Evolutionary conservation across 2,329 filamentous ascomycete genomes (phyloP), one percentile per base, ranked within the genome.

Genomic region (Fusarium sp.): DNA sequence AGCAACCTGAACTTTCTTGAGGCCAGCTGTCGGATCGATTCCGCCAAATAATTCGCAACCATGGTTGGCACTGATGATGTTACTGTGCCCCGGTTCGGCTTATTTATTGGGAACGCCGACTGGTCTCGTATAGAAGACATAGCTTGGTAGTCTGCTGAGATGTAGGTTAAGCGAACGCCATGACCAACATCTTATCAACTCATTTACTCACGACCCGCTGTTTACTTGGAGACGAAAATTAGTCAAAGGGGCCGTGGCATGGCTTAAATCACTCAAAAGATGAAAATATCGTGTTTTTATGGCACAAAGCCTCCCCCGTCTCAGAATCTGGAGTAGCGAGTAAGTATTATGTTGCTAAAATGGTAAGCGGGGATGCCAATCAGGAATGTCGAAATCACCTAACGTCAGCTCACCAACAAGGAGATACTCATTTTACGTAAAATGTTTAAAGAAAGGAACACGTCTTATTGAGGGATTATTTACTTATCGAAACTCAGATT

Each of bases 291-390:
- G 39, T 23, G n/a, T 5, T 41, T 41, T 23, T 41, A 16, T 23
- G 9, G 14, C 15, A 41, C n/a, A 8, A n/a, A 23, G 39, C 14
- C n/a, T 41, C 15, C 37, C 37, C n/a, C 9, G 14, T 23, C 39
- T 23, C n/a, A 15, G 14, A 16, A 41, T 41, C 39, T 23, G 39
- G 6, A n/a, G 14, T 16, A 3, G 9, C 39, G 21, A 41, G 21
- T 41, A 2, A n/a, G 8, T 41, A 10, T 0, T 10, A 41, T 8
- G 8, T n/a, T 41, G 21, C 14, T 21, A 1, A 1, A 5, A 10
- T n/a, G 15, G 12, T 41, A 10, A 41, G 39, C 39, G 2, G 21
- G 21, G 14, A 41, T n/a, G 21, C 15, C 4, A 41, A 41, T 6
- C 14, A 9, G 9, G 39, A n/a, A 6, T 15, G 14, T n/a, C 5